Conservation (phyloP, 768 basidiomycete species). For the Agrocybe praecox region DNA sequence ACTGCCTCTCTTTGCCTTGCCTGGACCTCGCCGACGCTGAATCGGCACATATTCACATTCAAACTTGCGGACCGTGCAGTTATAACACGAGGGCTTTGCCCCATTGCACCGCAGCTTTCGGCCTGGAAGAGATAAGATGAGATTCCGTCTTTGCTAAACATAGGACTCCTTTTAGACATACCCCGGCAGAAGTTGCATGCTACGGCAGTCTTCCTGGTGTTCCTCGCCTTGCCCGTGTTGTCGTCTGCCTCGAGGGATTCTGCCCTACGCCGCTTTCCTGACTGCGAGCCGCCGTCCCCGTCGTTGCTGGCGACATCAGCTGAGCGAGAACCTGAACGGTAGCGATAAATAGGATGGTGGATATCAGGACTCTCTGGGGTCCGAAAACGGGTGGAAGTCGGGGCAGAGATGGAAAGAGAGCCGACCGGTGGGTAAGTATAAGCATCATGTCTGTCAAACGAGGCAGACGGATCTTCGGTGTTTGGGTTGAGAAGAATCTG, state of each 20-base stretch:
- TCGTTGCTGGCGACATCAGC: conserved; percentile 26
- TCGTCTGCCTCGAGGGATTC: conserved; percentile 23
- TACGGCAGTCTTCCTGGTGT: conserved; percentile 53
- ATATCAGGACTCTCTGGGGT: conserved; percentile 16
- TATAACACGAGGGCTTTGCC: conserved; percentile 58
- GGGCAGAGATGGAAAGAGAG: conserved; percentile 18
- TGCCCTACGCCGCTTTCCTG: conserved; percentile 31
- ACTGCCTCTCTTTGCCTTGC: conserved; percentile 68
- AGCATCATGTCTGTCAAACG: conserved; percentile 17
- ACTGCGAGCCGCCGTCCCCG: conserved; percentile 23
- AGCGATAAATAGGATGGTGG: conserved; percentile 8
- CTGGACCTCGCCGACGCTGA: conserved; percentile 68
- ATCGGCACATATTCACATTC: conserved; percentile 56
- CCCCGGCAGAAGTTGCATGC: conserved; percentile 84
- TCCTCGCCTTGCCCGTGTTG: conserved; percentile 28
- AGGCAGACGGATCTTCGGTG: conserved; percentile 4
- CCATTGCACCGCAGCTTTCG: conserved; percentile 81
- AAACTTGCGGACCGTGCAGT: conserved; percentile 57
- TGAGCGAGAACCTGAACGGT: conserved; percentile 14
- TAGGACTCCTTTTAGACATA: conserved; percentile 30
- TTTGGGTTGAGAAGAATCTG: conserved; percentile 7
- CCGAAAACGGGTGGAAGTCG: conserved; percentile 11
- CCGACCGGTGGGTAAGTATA: conserved; percentile 16
- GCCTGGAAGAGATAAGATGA: conserved; percentile 37
- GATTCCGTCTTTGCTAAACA: background rate